Base-by-base conservation (phyloP, 331 rosid genomes). In the Phaseolus coccineus region DNA sequence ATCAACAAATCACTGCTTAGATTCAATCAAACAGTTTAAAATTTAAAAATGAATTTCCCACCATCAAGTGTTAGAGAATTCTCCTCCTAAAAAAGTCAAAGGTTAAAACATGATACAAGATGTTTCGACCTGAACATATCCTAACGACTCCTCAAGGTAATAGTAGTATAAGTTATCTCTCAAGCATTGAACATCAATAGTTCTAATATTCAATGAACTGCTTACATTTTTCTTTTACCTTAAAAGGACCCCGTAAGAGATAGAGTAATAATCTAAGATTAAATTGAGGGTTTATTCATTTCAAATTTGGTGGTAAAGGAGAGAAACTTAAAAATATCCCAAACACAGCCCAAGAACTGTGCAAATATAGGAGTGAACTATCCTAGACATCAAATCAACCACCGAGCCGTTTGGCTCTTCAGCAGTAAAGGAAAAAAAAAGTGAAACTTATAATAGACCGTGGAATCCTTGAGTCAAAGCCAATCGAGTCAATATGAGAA, bases 1-100 rank as follows among this genome's bases (percentile, higher is more conserved):
- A 80, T 80, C 80, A 76, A 74, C 47, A 64, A 81, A 88, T 48
- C 42, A 73, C 52, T 10, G 19, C 53, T 53, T 50, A 82, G 65
- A 25, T 77, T 69, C 79, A 74, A 40, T 27, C 6, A 75, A 62
- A 57, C 16, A 22, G 16, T 80, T 69, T 9, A 56, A 74, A 33
- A 7, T 14, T 59, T 37, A 0, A 16, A 64, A 47, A 50, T 33
- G 68, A 80, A 47, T n/a, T 78, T 25, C 70, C 55, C 44, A 77
- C 52, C 33, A 52, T 31, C 63, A 25, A 39, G 72, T 77, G 40
- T 59, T 51, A 24, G 65, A 55, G 59, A 75, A 52, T 40, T 57
- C 33, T n/a, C 30, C 30, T 11, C 50, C 48, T 16, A 42, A 61
- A 48, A n/a, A 40, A 16, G 47, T 11, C 13, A 55, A 53, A n/a